Percentiles rank a stretch among this genome's conserved stretches.
Conservation (phyloP, 768 basidiomycete genomes). For the Agaricus subrufescens region DNA sequence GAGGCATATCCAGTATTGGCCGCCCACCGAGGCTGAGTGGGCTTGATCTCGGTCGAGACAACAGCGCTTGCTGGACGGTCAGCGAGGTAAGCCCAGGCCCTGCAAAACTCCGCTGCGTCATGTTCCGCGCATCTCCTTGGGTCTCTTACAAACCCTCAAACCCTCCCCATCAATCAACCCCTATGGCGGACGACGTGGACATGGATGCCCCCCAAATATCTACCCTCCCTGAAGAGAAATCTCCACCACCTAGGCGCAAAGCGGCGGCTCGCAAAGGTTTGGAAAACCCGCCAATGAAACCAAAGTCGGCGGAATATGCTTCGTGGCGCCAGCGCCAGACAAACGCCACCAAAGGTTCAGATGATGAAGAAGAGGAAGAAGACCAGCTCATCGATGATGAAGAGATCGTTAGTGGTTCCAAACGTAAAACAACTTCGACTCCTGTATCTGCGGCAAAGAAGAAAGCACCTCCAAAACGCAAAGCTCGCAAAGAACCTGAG, state of each 20-base stretch:
- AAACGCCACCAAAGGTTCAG: slow-evolving; percentile 14
- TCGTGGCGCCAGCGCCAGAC: slow-evolving; percentile 26
- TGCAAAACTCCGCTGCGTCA: slow-evolving; percentile 12
- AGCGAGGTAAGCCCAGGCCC: neutral
- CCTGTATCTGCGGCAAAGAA: slow-evolving; percentile 40
- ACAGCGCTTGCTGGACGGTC: neutral
- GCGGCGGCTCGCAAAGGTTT: slow-evolving; percentile 3
- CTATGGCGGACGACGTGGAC: slow-evolving; percentile 43
- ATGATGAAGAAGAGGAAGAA: slow-evolving; percentile 62
- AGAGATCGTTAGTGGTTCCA: slow-evolving; percentile 26
- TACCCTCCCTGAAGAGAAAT: slow-evolving; percentile 66
- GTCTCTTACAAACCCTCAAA: slow-evolving; percentile 45
- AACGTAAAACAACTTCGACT: slow-evolving; percentile 24
- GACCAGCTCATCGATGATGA: slow-evolving; percentile 74
- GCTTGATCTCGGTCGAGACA: neutral
- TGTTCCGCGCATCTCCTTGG: slow-evolving; percentile 64
- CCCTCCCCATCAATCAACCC: slow-evolving; percentile 19
- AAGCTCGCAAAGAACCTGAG: slow-evolving; percentile 50
- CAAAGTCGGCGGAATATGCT: slow-evolving; percentile 16
- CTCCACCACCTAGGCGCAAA: slow-evolving; percentile 48
- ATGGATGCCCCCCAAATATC: slow-evolving; percentile 86
- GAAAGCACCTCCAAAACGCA: slow-evolving; percentile 46
- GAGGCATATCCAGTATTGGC: slow-evolving; percentile 6
- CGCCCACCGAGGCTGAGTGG: neutral
- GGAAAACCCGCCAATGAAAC: slow-evolving; percentile 21